Evolutionary conservation across 305 asterid genomes (phyloP), one percentile per base, ranked within the genome.

Genomic region (Ilex paraguariensis): DNA sequence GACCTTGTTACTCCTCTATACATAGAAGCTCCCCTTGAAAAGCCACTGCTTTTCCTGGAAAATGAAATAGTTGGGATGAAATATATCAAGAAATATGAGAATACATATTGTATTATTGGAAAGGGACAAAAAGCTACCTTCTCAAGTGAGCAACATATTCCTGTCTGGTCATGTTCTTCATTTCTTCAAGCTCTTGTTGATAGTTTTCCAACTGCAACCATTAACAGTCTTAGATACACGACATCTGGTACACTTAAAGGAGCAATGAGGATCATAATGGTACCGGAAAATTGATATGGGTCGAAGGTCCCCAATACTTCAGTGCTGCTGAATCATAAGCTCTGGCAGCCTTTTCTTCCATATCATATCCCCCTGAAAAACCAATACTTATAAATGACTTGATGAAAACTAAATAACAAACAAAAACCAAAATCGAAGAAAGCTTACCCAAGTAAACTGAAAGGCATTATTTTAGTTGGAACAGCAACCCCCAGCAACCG

Each of bases 1-100:
- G 89, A 93, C 99, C 99, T 94, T 66, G 99, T 94, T 0, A 94
- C 99, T 66, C 99, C 99, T 82, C 99, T 72, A 73, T 90, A 93
- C 59, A 87, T 88, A 0, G 99, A 93, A 75, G 99, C 99, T 33
- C 99, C 99, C 75, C 99, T 86, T 0, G 99, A 94, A 60, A 94
- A 94, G 44, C 99, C 99, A 77, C 97, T 94, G 85, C 99, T 94
- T 65, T 86, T 94, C 83, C 99, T 92, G 82, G 62, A 67, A 56
- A 56, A 13, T 36, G 1, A 36, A 5, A 36, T 1, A 8, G 42
- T 36, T 3, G 9, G 9, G 42, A 36, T 36, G 42, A 36, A 36
- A 36, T 36, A 36, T 36, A 36, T 4, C 42, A 36, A 8, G 42
- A 36, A 36, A 36, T 8, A 36, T 36, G 42, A 8, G 42, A 36